Evolutionary conservation across 495 filamentous ascomycete genomes (phyloP).

Genomic region (Penicillium mononematosum): DNA sequence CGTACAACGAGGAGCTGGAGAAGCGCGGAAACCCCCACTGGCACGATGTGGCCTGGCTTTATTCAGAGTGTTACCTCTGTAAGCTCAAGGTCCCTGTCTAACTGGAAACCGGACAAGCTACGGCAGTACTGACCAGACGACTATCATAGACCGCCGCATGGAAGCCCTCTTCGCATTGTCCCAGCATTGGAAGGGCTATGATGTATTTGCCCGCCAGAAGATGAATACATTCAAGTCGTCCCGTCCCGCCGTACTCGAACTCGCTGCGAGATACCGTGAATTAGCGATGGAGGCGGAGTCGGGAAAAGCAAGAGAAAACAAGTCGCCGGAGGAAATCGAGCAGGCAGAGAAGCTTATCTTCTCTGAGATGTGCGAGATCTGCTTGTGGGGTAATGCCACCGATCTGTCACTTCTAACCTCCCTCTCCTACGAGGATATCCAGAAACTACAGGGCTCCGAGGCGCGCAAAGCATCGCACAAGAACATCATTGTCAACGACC

Average conservation of each 20-base stretch:
- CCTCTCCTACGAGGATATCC: slow-evolving; percentile 91
- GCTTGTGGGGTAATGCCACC: slow-evolving; percentile 96
- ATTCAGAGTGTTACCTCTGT: slow-evolving; percentile 92
- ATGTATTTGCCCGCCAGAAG: slow-evolving; percentile 90
- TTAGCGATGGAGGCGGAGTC: slow-evolving; percentile 56
- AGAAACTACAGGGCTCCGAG: slow-evolving; percentile 86
- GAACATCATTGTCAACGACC: slow-evolving; percentile 87
- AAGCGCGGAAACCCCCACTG: slow-evolving; percentile 71
- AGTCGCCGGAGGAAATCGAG: slow-evolving; percentile 52
- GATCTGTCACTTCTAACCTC: slow-evolving; percentile 88
- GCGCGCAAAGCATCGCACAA: slow-evolving; percentile 80
- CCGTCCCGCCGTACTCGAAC: slow-evolving; percentile 84
- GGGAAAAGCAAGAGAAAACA: slow-evolving; percentile 29
- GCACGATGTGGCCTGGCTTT: slow-evolving; percentile 86
- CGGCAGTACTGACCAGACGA: slow-evolving; percentile 18
- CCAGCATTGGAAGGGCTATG: slow-evolving; percentile 84
- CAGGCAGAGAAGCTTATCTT: slow-evolving; percentile 77
- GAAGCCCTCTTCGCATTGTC: slow-evolving; percentile 73
- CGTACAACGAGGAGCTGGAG: slow-evolving; percentile 84
- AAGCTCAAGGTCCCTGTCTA: slow-evolving; percentile 42
- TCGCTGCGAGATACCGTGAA: slow-evolving; percentile 73
- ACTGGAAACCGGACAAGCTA: not conserved
- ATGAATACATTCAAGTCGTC: slow-evolving; percentile 91
- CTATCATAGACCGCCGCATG: slow-evolving; percentile 61
- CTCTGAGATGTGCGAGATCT: slow-evolving; percentile 93